These are phyloP conservation scores for Comarum palustre DNA, from an alignment of 306 rosid species.

Conservation along the genomic window DNA sequence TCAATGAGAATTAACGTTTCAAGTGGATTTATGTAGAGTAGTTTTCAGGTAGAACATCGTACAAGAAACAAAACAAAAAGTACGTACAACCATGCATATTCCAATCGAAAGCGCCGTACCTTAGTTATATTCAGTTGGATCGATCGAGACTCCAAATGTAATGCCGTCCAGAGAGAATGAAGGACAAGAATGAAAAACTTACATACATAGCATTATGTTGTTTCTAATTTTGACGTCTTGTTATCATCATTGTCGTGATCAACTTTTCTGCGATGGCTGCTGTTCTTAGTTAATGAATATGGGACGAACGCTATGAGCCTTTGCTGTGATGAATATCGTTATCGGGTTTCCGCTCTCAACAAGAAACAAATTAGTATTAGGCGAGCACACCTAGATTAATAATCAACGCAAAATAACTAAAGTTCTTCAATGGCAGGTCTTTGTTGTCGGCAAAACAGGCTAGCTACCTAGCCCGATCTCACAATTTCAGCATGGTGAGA, in stretches of 20 bases:
- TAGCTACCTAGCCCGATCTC: no score
- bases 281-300: neutral
- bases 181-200: neutral
- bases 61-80: neutral
- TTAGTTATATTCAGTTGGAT: slow-evolving; percentile 2
- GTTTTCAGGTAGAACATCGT: neutral
- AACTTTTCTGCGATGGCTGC: neutral
- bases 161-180: neutral
- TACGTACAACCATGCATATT: no score
- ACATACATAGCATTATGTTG: neutral
- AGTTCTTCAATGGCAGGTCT: no score
- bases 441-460: no score
- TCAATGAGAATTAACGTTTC: no score
- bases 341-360: neutral
- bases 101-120: neutral
- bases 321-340: neutral
- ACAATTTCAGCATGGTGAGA: no score
- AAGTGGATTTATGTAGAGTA: no score
- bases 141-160: neutral
- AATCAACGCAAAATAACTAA: neutral
- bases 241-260: neutral
- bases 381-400: neutral
- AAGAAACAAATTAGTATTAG: neutral
- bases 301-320: neutral
- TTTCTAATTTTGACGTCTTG: neutral